Conservation (phyloP, 169 alveolate species). For the Cryptosporidium parvum region DNA sequence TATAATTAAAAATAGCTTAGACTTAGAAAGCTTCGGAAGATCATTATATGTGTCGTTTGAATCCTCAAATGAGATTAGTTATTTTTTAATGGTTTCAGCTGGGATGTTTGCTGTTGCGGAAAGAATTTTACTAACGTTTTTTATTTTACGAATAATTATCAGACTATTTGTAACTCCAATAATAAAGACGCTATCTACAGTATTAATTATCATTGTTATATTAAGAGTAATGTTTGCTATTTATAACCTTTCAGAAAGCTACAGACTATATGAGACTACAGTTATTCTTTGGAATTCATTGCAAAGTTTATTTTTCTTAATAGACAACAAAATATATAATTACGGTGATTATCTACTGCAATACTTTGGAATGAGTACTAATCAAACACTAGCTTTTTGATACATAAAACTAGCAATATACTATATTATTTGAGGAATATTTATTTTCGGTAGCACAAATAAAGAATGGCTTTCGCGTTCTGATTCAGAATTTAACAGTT, state of each 20-base stretch:
- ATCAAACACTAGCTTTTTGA: slow-evolving; percentile 1
- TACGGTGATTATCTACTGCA: slow-evolving; percentile 43
- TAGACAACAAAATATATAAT: slow-evolving; percentile 38
- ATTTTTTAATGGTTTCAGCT: slow-evolving; percentile 53
- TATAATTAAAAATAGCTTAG: slow-evolving; percentile 24
- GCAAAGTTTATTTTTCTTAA: slow-evolving; percentile 8
- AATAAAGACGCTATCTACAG: slow-evolving; percentile 4
- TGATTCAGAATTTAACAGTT: slow-evolving; percentile 46
- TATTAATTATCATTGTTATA: slow-evolving; percentile 12
- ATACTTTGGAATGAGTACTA: slow-evolving; percentile 20
- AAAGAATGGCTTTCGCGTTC: slow-evolving; percentile 60
- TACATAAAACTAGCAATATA: background rate
- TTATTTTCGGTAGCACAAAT: slow-evolving; percentile 45
- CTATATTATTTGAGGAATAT: slow-evolving; percentile 37
- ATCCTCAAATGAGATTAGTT: slow-evolving; percentile 28
- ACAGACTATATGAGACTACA: background rate
- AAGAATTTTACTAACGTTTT: slow-evolving; percentile 26
- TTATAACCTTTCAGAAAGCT: slow-evolving; percentile 30
- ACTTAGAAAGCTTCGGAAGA: slow-evolving; percentile 51
- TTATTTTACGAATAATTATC: slow-evolving; percentile 6
- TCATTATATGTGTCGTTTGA: slow-evolving; percentile 43
- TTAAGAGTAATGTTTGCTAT: slow-evolving; percentile 34
- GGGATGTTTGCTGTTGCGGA: slow-evolving; percentile 76
- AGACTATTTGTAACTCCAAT: slow-evolving; percentile 47
- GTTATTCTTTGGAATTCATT: background rate